Base-by-base conservation (phyloP, 2,329 filamentous ascomycete genomes). In the Fusarium buxicola region DNA sequence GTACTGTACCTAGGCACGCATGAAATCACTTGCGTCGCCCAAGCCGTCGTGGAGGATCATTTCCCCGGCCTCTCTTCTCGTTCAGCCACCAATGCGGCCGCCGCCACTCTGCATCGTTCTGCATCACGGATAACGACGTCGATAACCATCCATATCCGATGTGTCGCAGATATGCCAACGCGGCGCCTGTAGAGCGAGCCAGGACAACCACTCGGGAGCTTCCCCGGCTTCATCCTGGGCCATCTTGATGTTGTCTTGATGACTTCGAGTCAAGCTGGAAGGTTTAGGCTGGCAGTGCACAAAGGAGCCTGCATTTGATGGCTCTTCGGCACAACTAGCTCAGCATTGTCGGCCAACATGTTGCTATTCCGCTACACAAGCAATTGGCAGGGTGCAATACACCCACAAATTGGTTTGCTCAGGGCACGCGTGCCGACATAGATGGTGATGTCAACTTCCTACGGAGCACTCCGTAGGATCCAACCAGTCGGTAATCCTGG, bases 161-260 rank as follows among this genome's bases (percentile, higher is more conserved):
- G 24, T 25, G 48, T 36, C 45, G 36, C 46, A 25, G 34, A 25
- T 41, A 60, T 52, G 55, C 44, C 58, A 52, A 63, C 41, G 50
- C 63, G 34, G 45, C 63, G 43, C 38, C 44, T 47, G 38, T 15
- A 36, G 31, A 25, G 28, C 16, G 24, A 60, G 35, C 21, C 34
- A 51, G 50, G 38, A 32, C 45, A 40, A 35, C 59, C 63, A 64
- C 47, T 64, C 63, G 60, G 59, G 60, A 60, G 55, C 55, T 51
- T 62, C 47, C 55, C 55, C 36, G 45, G 31, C 21, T 56, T 45
- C 40, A 44, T 45, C 34, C 39, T 49, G 34, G 27, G 24, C 15
- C 28, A 49, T n/a, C n/a, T n/a, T n/a, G n/a, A n/a, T n/a, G n/a
- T n/a, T n/a, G n/a, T n/a, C n/a, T n/a, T n/a, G n/a, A n/a, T n/a